A percentile compares a stretch with the other conserved stretches of the same genome.
Evolutionary conservation across 192 early-diverging fungal species (phyloP).

Genomic region (Coemansia sp.): DNA sequence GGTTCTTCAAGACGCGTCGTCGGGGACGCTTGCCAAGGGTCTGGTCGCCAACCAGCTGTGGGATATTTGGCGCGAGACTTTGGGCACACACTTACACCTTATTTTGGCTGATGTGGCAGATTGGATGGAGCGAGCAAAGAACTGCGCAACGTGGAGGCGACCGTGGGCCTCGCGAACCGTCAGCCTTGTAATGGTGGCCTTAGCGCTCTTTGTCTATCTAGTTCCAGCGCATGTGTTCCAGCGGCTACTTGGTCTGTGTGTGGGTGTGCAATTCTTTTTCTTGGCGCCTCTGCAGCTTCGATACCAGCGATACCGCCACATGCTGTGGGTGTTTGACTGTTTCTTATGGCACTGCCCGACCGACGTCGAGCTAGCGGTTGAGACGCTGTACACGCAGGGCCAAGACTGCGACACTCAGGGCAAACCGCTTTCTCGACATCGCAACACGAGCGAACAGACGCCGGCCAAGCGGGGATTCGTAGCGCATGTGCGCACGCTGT

Average conservation of each 20-base stretch:
- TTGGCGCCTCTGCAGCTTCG: conserved; percentile 50
- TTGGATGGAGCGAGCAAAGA: conserved; percentile 57
- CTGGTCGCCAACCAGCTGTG: conserved; percentile 49
- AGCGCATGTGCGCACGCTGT: conserved; percentile 19
- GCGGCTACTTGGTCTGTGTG: conserved; percentile 35
- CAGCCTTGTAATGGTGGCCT: conserved; percentile 24
- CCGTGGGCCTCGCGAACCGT: conserved; percentile 51
- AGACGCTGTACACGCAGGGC: conserved; percentile 38
- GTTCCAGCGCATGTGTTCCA: conserved; percentile 39
- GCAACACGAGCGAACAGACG: neutral
- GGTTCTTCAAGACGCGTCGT: conserved; percentile 45
- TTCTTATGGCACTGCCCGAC: conserved; percentile 54
- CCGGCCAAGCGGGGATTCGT: neutral
- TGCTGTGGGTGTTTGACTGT: conserved; percentile 51
- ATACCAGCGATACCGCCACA: conserved; percentile 48
- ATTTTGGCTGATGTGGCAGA: conserved; percentile 51
- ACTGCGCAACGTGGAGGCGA: conserved; percentile 55
- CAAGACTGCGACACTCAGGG: neutral
- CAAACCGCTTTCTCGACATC: neutral
- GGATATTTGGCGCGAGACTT: conserved; percentile 54
- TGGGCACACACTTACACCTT: conserved; percentile 50
- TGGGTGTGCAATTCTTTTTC: conserved; percentile 56
- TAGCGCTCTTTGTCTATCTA: conserved; percentile 37
- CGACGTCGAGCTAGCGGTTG: conserved; percentile 49
- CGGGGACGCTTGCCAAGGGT: conserved; percentile 50